These are phyloP conservation scores for Rhizoclosmatium globosum DNA, from an alignment of 192 early-diverging fungal species.

Conservation along the genomic window DNA sequence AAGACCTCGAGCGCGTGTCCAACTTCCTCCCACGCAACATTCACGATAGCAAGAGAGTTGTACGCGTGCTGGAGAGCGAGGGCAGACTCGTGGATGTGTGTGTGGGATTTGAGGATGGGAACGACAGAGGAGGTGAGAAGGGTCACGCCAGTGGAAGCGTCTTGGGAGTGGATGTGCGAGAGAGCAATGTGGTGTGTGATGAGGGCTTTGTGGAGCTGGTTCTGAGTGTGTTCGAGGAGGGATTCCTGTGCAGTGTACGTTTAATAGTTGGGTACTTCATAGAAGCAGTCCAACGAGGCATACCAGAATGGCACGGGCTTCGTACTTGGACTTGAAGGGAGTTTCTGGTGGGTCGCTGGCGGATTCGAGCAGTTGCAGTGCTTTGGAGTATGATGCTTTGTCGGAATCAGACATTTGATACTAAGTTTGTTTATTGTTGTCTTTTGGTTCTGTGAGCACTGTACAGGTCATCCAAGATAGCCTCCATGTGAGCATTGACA, in stretches of 20 bases:
- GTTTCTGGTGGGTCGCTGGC: not conserved
- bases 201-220: not conserved
- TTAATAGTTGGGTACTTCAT: not conserved
- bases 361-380: not conserved
- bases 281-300: not conserved
- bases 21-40: not conserved
- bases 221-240: not conserved
- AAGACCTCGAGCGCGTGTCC: not conserved
- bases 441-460: not conserved
- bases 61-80: too few relatives aligned
- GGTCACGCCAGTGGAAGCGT: not conserved
- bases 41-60: not conserved
- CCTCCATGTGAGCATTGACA: conserved; percentile 49
- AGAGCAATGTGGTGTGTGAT: not conserved
- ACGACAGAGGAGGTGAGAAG: too few relatives aligned
- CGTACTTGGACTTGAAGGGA: not conserved
- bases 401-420: not conserved
- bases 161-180: not conserved
- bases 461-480: conserved; percentile 56
- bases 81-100: too few relatives aligned
- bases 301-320: not conserved
- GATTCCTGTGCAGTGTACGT: not conserved
- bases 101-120: too few relatives aligned
- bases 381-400: not conserved
- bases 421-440: not conserved